phyloP scores from a whole-genome alignment of 352 stramenopile species.

The Saprolegnia parasitica region DNA sequence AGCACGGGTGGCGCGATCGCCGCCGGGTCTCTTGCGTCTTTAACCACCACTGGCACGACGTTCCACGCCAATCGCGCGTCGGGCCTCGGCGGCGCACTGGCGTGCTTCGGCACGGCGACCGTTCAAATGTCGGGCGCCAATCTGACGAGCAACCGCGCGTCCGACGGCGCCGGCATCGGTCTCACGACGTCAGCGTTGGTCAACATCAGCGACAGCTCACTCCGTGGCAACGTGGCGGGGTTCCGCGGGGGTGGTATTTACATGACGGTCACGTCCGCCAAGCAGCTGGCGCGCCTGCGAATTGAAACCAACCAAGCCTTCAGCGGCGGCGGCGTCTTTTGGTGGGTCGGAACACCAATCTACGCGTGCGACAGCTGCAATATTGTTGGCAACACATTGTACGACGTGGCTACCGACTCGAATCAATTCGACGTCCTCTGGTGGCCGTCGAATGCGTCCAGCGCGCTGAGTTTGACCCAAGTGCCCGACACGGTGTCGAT shows the following conservation, averaged over 20 bases:
- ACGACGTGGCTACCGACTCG: constrained; percentile 18
- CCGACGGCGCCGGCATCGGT: constrained; percentile 8
- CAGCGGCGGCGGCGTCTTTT: constrained; percentile 25
- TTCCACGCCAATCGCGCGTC: neutral
- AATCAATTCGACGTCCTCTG: constrained; percentile 9
- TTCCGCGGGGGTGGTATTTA: constrained; percentile 18
- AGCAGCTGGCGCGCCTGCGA: neutral
- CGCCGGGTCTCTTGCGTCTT: constrained; percentile 41
- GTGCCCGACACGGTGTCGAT: constrained; percentile 6
- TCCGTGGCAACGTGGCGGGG: neutral
- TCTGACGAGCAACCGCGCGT: neutral
- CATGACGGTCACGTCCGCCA: neutral
- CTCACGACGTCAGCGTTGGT: neutral
- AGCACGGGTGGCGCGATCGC: constrained; percentile 33
- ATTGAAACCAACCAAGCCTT: neutral
- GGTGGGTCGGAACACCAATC: neutral
- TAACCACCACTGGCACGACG: neutral
- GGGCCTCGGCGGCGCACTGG: constrained; percentile 26
- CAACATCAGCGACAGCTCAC: neutral
- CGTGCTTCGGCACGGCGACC: constrained; percentile 31
- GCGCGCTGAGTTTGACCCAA: neutral
- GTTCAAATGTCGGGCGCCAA: constrained; percentile 15
- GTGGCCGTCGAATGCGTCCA: constrained; percentile 14
- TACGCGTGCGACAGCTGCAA: constrained; percentile 2
- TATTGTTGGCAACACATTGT: neutral